These are phyloP conservation scores for Apiospora kogelbergensis DNA, from an alignment of 2,329 filamentous ascomycete genomes.

Conservation along the genomic window DNA sequence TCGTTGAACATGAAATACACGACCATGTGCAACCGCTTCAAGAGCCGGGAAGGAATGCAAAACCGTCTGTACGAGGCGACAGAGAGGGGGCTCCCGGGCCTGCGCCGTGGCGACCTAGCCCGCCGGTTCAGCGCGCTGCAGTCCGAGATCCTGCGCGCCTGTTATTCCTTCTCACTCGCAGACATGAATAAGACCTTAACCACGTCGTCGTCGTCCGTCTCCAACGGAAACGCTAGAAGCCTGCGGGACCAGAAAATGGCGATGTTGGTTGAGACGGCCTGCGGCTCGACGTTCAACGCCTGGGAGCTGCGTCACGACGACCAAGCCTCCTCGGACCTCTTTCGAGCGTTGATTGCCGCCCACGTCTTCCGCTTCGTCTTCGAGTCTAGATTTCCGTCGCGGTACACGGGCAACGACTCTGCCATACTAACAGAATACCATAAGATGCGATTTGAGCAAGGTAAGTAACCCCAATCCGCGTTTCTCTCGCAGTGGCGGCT, in stretches of 20 bases:
- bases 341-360: not conserved
- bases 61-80: not conserved
- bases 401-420: not conserved
- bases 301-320: not conserved
- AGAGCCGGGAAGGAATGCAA: not conserved
- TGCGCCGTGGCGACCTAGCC: not conserved
- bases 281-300: not conserved
- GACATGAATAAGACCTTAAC: not conserved
- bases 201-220: too few relatives aligned
- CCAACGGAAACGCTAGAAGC: too few relatives aligned
- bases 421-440: not conserved
- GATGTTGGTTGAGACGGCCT: not conserved
- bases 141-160: not conserved
- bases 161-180: not conserved
- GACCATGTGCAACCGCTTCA: not conserved
- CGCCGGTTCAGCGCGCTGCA: not conserved
- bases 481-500: too few relatives aligned
- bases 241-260: not conserved
- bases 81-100: too few relatives aligned
- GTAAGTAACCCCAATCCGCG: not conserved
- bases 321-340: not conserved
- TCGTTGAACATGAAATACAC: not conserved
- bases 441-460: not conserved
- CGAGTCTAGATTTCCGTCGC: not conserved
- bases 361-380: not conserved